Base-by-base conservation (phyloP, 495 filamentous ascomycete species). In the Hypomontagnella monticulosa region DNA sequence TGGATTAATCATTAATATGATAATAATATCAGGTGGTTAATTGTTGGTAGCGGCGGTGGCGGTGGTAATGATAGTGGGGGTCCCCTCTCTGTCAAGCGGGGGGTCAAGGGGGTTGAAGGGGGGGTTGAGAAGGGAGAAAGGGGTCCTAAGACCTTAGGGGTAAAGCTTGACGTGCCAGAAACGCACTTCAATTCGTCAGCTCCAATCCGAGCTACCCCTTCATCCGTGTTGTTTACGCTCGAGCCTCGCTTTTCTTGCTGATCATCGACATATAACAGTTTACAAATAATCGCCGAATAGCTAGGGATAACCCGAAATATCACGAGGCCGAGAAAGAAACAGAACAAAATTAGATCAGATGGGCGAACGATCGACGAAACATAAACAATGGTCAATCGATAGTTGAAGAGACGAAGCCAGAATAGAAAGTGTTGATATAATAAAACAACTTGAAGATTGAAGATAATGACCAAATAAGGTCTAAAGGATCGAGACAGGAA, bases 221-320 rank as follows among this genome's bases (percentile, higher is more conserved):
- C 18, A 37, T 34, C 33, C 38, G 42, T 43, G 18, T 54, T 23
- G 34, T 43, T 27, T 51, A 32, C 53, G 58, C 58, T 67, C 58
- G 48, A 63, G 64, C 58, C 64, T 54, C 64, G 42, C 15, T 10
- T 48, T 54, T 30, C 6, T 27, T 62, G 53, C 41, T 49, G 64
- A 67, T 63, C 58, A 14, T 41, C 46, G 49, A 44, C 30, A 20
- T 53, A 63, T 61, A 64, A 15, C 60, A 53, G 50, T 16, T 42
- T 54, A 51, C 60, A 59, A 52, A 63, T 69, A 64, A 63, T 61
- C 27, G 47, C 66, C 66, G 60, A 64, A 44, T 34, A 30, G 23
- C 16, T 33, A 43, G 12, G 34, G 27, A 50, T 51, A 20, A 20
- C 15, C 34, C 19, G 30, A 44, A 37, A 48, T 62, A 41, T 55